Evolutionary conservation across 2,329 filamentous ascomycete genomes (phyloP), one percentile per base, ranked within the genome.

Genomic region (Claviceps sp.): DNA sequence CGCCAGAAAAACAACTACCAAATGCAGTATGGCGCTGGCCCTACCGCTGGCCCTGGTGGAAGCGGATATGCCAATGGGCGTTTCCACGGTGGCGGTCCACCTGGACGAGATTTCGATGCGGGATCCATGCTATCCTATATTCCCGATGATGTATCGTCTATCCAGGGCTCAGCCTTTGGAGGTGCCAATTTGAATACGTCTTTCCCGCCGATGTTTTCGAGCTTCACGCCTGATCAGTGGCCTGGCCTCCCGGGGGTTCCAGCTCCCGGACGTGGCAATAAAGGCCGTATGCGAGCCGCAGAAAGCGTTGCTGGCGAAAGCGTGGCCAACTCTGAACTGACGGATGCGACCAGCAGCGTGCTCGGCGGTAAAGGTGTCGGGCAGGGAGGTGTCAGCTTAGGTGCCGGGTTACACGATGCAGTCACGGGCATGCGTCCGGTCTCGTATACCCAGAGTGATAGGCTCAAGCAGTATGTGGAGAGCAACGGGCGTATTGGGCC

Each of bases 91-190:
- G 38, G 59, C 1, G 65, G 67, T 6, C 68, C 66, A 54, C 66
- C 72, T 1, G 64, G 63, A 40, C 75, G 77, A 44, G 78, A 82
- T 55, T 76, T 80, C 54, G 91, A 96, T 62, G 82, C 86, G 18
- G 86, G 88, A 44, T 97, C 91, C 3, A 86, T 96, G 64, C 77
- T 96, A 60, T 93, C 91, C 16, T 97, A 95, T 66, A 95, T 98
- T 55, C 88, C 91, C 2, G 93, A 98, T 62, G 93, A 98, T 66
- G 89, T 95, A 42, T 97, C 91, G 8, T 96, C 90, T 2, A 86
- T 98, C 46, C 91, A 97, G 67, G 90, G 89, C 47, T 95, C 89
- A 45, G 84, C 89, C 1, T 80, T 97, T 50, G 89, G 89, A 51
- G 89, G 89, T 40, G 86, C 86, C 38, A 85, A 84, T n/a, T 75